A percentile compares a stretch with the other conserved stretches of the same genome.
Conservation (phyloP, 2,329 filamentous ascomycete species). For the Acrodontium crateriforme region DNA sequence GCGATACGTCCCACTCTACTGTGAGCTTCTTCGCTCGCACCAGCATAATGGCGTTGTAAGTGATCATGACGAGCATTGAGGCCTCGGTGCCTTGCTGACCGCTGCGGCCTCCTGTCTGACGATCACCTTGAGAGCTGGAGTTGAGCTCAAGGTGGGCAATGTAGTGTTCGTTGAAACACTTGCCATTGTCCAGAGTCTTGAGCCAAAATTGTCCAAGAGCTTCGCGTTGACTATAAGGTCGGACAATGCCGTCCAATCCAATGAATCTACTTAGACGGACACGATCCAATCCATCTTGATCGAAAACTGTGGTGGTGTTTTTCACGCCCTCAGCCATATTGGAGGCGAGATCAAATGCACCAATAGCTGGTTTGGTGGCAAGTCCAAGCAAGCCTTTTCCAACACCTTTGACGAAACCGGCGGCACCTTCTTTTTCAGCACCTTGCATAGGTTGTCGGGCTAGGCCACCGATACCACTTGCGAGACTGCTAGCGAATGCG, state of each 20-base stretch:
- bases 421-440: conserved; percentile 84
- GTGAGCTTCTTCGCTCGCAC: conserved; percentile 74
- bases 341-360: conserved; percentile 90
- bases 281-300: conserved; percentile 84
- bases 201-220: conserved; percentile 97
- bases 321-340: conserved; percentile 95
- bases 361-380: conserved; percentile 94
- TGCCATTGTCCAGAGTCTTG: conserved; percentile 93
- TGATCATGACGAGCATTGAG: conserved; percentile 54
- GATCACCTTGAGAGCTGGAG: conserved; percentile 52
- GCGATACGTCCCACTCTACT: conserved; percentile 88
- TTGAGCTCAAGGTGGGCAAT: conserved; percentile 84
- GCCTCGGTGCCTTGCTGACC: conserved; percentile 15
- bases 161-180: conserved; percentile 95
- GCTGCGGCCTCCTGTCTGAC: conserved; percentile 1
- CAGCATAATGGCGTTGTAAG: conserved; percentile 63
- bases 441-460: conserved; percentile 90
- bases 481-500: conserved; percentile 82
- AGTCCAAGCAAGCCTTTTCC: conserved; percentile 88
- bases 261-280: conserved; percentile 90
- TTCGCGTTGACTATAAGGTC: conserved; percentile 87
- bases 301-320: conserved; percentile 97
- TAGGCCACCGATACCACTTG: conserved; percentile 84
- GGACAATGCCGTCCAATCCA: conserved; percentile 80
- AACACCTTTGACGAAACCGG: conserved; percentile 94